phyloP scores from a whole-genome alignment of 2,329 filamentous ascomycete genomes.

The Colletotrichum tanaceti region DNA sequence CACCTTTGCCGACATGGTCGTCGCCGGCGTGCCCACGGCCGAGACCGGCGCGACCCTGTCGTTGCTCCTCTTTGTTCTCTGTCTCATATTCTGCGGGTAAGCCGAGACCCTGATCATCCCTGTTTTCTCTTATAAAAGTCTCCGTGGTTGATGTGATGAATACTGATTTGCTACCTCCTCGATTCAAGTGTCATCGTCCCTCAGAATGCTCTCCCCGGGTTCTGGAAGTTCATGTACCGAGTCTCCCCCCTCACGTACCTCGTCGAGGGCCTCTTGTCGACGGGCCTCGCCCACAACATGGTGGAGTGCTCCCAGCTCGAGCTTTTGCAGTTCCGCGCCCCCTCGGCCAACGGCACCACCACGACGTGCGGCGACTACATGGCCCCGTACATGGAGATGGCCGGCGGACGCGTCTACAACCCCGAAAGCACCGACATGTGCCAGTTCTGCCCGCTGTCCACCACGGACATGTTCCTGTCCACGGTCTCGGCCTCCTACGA shows the following conservation, averaged over 20 bases:
- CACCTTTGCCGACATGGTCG: slow-evolving; percentile 72
- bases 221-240: slow-evolving; percentile 78
- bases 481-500: slow-evolving; percentile 57
- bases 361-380: slow-evolving; percentile 67
- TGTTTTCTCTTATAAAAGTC: too few relatives aligned
- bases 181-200: slow-evolving; percentile 69
- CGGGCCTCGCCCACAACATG: slow-evolving; percentile 40
- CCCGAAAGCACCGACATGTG: slow-evolving; percentile 56
- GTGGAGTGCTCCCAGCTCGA: slow-evolving; percentile 51
- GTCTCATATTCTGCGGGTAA: slow-evolving; percentile 67
- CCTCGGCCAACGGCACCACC: slow-evolving; percentile 45
- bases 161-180: background rate
- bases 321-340: slow-evolving; percentile 63
- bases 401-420: slow-evolving; percentile 63
- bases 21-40: slow-evolving; percentile 71
- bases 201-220: slow-evolving; percentile 64
- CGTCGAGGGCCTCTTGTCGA: slow-evolving; percentile 67
- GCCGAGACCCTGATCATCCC: background rate
- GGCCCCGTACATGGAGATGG: slow-evolving; percentile 52
- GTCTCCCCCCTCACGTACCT: slow-evolving; percentile 77
- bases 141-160: too few relatives aligned
- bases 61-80: slow-evolving; percentile 70
- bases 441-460: slow-evolving; percentile 54
- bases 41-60: slow-evolving; percentile 72
- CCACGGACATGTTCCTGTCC: slow-evolving; percentile 53